Base-by-base conservation (phyloP, 2,329 filamentous ascomycete species). In the Cyphellophora europaea region DNA sequence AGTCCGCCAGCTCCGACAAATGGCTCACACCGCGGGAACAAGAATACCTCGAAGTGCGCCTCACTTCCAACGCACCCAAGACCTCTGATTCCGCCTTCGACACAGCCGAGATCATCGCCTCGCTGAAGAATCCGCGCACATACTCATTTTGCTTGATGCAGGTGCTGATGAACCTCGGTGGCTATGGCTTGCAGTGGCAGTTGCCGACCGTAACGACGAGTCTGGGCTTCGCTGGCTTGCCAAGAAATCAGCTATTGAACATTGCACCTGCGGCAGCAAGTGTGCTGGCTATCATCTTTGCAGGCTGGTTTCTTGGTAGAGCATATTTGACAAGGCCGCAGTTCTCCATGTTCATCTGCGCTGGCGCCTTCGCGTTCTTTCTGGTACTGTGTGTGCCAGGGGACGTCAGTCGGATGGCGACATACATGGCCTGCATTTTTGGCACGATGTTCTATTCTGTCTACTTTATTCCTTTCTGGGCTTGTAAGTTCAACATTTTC, bases 1-100 rank as follows among this genome's bases (percentile, higher is more conserved):
- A 63, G 40, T 61, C 55, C 1, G 45, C 51, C 5, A 49, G 61
- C 3, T 59, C 54, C 18, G 66, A 67, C 5, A 55, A 52, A 30
- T 70, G 65, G 65, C 51, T 69, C 19, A 61, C 56, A 0, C 56
- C 62, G 3, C 59, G 49, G 28, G 67, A 71, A 31, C 66, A 67
- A 41, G 59, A 57, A 4, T 71, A 69, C 42, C 56, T 70, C 12
- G 62, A 70, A 47, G 63, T 62, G 11, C 57, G 65, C 11, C 50
- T 66, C 0, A 61, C 63, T 2, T 41, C 50, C 3, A 66, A 66
- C 43, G 51, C 63, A 0, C 63, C 63, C 6, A 53, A 60, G 18
- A 57, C 58, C 0, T 43, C 48, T 8, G 63, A 67, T 36, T 37
- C 54, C 13, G 50, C 63, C 32, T 66, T 66, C 37, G 53, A 58